Evolutionary conservation across 1,284 basidiomycete genomes (phyloP).

Genomic region (Volvariella volvacea): DNA sequence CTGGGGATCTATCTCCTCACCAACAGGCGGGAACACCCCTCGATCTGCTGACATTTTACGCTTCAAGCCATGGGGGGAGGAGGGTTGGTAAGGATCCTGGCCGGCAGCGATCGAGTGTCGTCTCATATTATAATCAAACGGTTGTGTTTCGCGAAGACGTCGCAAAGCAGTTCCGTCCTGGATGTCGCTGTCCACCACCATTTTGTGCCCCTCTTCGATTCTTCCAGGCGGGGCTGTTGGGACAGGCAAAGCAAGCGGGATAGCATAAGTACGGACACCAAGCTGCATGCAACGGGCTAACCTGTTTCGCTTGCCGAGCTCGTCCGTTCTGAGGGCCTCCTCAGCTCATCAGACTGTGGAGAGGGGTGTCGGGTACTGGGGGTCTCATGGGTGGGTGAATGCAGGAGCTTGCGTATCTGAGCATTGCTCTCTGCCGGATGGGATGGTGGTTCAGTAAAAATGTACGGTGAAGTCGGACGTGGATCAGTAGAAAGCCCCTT

Average conservation of each 20-base stretch:
- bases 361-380: slow-evolving; percentile 12
- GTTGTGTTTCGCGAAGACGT: slow-evolving; percentile 30
- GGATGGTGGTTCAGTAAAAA: slow-evolving; percentile 56
- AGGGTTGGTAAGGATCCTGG: slow-evolving; percentile 31
- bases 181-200: slow-evolving; percentile 31
- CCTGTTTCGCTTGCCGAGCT: no score
- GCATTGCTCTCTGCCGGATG: slow-evolving; percentile 30
- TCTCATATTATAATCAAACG: slow-evolving; percentile 59
- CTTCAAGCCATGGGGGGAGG: slow-evolving; percentile 56
- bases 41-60: slow-evolving; percentile 75
- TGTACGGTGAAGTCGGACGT: slow-evolving; percentile 61
- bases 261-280: slow-evolving; percentile 2
- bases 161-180: slow-evolving; percentile 14
- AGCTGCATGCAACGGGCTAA: no score
- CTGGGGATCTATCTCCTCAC: slow-evolving; percentile 59
- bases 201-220: slow-evolving; percentile 22
- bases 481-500: slow-evolving; percentile 24
- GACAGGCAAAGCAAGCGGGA: neutral
- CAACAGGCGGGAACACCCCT: slow-evolving; percentile 36
- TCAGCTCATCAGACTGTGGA: no score
- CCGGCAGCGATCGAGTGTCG: slow-evolving; percentile 59
- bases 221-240: no score
- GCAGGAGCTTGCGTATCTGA: slow-evolving; percentile 46
- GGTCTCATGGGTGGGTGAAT: slow-evolving; percentile 39
- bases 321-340: no score